phyloP scores from a whole-genome alignment of 2,329 filamentous ascomycete genomes.

The Penicillium oxalicum region DNA sequence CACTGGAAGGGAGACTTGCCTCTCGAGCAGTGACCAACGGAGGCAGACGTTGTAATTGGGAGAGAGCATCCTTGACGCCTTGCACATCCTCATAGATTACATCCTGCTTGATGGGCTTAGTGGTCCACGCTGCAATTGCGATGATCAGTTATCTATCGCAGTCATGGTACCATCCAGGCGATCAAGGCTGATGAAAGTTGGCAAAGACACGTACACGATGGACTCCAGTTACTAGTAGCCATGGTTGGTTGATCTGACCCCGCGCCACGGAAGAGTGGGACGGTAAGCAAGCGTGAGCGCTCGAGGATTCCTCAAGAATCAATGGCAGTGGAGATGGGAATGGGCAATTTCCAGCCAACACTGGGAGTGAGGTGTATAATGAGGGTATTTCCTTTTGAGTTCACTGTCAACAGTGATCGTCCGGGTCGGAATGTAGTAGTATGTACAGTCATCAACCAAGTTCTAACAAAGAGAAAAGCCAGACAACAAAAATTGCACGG shows the following conservation, averaged over 20 bases:
- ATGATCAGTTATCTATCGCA: background rate
- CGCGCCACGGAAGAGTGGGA: slow-evolving; percentile 5
- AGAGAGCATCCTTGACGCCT: slow-evolving; percentile 35
- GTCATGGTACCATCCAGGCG: background rate
- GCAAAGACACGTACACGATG: slow-evolving; percentile 19
- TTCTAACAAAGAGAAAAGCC: background rate
- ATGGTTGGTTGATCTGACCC: slow-evolving; percentile 11
- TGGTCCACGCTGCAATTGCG: slow-evolving; percentile 33
- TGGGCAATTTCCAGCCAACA: background rate
- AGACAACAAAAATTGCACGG: slow-evolving; percentile 3
- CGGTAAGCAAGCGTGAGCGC: background rate
- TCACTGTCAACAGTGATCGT: slow-evolving; percentile 5
- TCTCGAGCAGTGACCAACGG: slow-evolving; percentile 32
- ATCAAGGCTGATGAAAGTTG: background rate
- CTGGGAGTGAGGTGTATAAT: background rate
- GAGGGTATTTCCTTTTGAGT: background rate
- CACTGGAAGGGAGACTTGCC: slow-evolving; percentile 1
- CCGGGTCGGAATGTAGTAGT: background rate
- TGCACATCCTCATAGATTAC: slow-evolving; percentile 42
- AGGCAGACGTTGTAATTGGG: slow-evolving; percentile 41
- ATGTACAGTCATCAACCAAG: background rate
- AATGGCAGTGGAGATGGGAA: background rate
- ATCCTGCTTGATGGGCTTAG: slow-evolving; percentile 43
- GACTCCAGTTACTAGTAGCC: slow-evolving; percentile 24
- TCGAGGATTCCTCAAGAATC: background rate